Evolutionary conservation across 345 rosid species (phyloP).

Genomic region (Combretum micranthum): DNA sequence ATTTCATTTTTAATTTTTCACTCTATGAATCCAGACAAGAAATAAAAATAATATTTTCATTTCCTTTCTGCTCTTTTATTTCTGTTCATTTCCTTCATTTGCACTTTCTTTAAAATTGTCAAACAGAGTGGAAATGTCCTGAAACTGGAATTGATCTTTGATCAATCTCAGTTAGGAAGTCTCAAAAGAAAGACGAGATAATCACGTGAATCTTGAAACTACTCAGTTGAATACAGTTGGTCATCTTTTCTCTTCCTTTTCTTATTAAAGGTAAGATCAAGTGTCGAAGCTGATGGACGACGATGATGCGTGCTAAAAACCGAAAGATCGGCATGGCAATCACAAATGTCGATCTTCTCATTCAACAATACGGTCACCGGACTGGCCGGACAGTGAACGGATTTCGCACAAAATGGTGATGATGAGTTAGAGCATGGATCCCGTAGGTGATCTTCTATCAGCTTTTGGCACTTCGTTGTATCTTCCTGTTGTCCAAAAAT

Average conservation of each 20-base stretch:
- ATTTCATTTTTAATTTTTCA: too few relatives aligned
- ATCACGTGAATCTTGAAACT: too few relatives aligned
- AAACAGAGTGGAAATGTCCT: too few relatives aligned
- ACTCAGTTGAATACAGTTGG: too few relatives aligned
- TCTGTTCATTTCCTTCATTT: too few relatives aligned
- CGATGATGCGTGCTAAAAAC: constrained; percentile 20
- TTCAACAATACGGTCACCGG: constrained; percentile 44
- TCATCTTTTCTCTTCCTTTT: constrained; percentile 30
- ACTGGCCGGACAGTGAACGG: constrained; percentile 33
- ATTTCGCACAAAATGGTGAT: constrained; percentile 1
- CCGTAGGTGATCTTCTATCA: constrained; percentile 21
- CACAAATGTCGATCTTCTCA: constrained; percentile 16
- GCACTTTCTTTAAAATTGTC: too few relatives aligned
- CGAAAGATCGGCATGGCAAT: constrained; percentile 30
- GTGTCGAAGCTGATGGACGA: constrained; percentile 7
- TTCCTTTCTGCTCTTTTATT: too few relatives aligned
- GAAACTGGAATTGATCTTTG: too few relatives aligned
- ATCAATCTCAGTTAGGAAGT: too few relatives aligned
- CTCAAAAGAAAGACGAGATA: too few relatives aligned
- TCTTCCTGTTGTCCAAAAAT: constrained; percentile 21
- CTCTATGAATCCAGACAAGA: too few relatives aligned
- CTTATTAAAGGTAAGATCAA: constrained; percentile 4
- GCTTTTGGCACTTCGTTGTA: constrained; percentile 23
- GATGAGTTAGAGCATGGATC: constrained; percentile 7
- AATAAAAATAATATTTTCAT: too few relatives aligned